Evolutionary conservation across 176 grass and related monocot genomes (phyloP).

Genomic region (Oryza rufipogon): DNA sequence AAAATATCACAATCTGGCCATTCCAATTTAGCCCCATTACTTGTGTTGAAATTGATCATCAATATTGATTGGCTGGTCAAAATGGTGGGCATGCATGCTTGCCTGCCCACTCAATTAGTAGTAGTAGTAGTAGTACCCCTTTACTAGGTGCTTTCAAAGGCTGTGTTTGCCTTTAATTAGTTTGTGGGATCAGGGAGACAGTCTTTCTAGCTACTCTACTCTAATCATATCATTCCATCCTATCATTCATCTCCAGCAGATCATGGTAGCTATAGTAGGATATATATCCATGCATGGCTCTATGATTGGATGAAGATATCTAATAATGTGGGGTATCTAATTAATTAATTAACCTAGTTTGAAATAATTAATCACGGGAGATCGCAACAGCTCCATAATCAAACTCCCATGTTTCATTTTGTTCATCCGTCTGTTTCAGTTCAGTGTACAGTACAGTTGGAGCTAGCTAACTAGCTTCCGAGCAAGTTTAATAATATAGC

Average conservation of each 20-base stretch:
- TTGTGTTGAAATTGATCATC: not conserved
- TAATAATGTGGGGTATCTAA: not conserved
- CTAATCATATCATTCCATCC: conserved; percentile 13
- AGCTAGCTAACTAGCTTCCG: not conserved
- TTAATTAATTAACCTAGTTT: not conserved
- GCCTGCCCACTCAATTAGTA: conserved; percentile 26
- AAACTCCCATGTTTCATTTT: not conserved
- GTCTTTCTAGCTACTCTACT: not conserved
- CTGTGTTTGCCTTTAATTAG: conserved; percentile 29
- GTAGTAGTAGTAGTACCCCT: no score
- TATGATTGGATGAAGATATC: not conserved
- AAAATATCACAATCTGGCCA: not conserved
- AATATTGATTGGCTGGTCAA: conserved; percentile 14
- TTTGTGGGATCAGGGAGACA: conserved; percentile 19
- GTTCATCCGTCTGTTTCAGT: not conserved
- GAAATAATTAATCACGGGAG: not conserved
- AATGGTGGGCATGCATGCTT: conserved; percentile 4
- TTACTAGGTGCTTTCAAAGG: conserved; percentile 14
- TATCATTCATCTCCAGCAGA: conserved; percentile 14
- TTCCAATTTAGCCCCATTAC: not conserved
- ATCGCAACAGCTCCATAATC: not conserved
- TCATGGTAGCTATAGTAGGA: not conserved
- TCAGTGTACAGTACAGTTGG: not conserved
- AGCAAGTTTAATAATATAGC: no score
- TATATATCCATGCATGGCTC: not conserved